Evolutionary conservation across 345 rosid species (phyloP).

Genomic region (Eucalyptus melliodora): DNA sequence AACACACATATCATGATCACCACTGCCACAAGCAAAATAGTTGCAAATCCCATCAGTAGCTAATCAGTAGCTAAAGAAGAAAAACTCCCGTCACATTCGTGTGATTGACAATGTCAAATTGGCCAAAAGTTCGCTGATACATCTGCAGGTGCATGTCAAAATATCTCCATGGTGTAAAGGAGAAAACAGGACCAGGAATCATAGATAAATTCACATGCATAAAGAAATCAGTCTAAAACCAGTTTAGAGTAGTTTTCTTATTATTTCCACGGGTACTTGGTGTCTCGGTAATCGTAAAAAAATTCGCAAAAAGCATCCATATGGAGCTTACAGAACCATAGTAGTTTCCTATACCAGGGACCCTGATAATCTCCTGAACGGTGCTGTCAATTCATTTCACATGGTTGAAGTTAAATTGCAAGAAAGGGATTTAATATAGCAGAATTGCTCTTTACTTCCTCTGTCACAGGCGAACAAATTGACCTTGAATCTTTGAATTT

Average conservation of each 20-base stretch:
- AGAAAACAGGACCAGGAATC: neutral
- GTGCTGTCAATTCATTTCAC: neutral
- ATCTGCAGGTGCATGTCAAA: neutral
- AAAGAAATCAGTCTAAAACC: neutral
- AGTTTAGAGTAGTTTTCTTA: neutral
- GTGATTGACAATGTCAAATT: neutral
- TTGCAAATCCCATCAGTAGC: neutral
- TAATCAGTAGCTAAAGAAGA: neutral
- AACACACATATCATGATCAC: conserved; percentile 50
- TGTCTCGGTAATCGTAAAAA: neutral
- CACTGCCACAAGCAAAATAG: conserved; percentile 2
- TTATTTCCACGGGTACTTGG: no score
- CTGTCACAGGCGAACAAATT: neutral
- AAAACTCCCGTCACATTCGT: neutral
- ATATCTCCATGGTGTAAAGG: neutral
- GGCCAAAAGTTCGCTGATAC: neutral
- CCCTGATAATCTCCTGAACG: neutral
- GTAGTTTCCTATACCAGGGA: neutral
- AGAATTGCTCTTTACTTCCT: neutral
- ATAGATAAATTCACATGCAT: neutral
- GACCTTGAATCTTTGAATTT: neutral
- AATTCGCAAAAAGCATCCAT: neutral
- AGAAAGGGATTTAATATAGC: neutral
- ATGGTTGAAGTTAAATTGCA: neutral
- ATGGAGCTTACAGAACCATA: neutral